phyloP scores from a whole-genome alignment of 208 protist genomes.

The Acanthamoeba royreba region DNA sequence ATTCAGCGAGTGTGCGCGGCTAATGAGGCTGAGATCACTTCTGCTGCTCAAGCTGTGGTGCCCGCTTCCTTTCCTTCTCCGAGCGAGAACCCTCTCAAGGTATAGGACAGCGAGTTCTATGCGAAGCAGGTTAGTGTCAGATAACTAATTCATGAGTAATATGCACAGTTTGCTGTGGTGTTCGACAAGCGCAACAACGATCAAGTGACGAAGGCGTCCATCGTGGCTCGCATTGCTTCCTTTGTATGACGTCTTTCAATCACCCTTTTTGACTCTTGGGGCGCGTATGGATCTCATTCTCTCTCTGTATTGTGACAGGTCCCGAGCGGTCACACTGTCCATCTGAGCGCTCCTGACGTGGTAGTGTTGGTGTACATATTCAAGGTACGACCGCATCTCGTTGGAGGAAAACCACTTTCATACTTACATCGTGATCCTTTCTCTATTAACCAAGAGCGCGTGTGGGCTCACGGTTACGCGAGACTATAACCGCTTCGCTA shows the following conservation, averaged over 20 bases:
- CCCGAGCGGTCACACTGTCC: background rate
- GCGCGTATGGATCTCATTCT: background rate
- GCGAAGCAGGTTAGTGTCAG: background rate
- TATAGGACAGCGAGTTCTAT: background rate
- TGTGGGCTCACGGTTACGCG: background rate
- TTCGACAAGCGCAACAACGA: conserved; percentile 10
- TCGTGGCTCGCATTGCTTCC: background rate
- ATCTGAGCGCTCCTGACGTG: background rate
- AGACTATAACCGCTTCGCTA: background rate
- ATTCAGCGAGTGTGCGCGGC: background rate
- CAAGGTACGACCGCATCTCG: background rate
- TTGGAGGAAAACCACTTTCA: background rate
- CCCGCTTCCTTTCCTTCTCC: background rate
- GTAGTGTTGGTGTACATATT: background rate
- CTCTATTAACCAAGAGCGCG: background rate
- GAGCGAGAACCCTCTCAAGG: background rate
- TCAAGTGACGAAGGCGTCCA: background rate
- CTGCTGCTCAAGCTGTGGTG: background rate
- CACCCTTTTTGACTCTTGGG: background rate
- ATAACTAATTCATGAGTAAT: too few relatives aligned
- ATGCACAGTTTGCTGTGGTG: background rate
- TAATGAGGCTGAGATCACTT: background rate
- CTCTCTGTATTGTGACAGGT: background rate
- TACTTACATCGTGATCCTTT: background rate
- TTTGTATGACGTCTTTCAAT: background rate